Evolutionary conservation across 2,329 filamentous ascomycete species (phyloP).

Genomic region (Tricladium varicosporioides): DNA sequence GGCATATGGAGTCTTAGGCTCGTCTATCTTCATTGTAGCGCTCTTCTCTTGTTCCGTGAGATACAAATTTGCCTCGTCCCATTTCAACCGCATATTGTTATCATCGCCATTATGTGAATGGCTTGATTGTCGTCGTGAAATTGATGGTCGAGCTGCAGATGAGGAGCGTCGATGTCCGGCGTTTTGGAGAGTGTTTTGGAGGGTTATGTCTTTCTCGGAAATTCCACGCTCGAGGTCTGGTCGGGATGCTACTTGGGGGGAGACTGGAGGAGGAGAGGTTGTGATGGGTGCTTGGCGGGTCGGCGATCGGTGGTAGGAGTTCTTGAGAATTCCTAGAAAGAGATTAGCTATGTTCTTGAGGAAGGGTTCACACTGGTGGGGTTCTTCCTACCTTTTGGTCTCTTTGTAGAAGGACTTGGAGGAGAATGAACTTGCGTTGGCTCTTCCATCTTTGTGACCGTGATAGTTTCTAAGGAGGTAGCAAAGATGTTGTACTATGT

Average conservation of each 20-base stretch:
- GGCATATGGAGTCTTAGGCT: conserved; percentile 96
- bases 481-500: background rate
- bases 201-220: conserved; percentile 82
- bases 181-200: conserved; percentile 93
- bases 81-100: conserved; percentile 76
- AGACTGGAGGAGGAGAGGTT: conserved; percentile 42
- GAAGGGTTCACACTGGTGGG: background rate
- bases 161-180: conserved; percentile 85
- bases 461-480: conserved; percentile 5
- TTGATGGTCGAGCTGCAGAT: conserved; percentile 63
- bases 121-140: conserved; percentile 41
- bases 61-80: conserved; percentile 98
- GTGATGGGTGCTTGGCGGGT: conserved; percentile 39
- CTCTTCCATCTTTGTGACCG: conserved; percentile 26
- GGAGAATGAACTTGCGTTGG: conserved; percentile 29
- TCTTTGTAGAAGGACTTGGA: conserved; percentile 33
- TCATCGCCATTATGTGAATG: conserved; percentile 39
- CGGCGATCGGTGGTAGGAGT: conserved; percentile 67
- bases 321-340: conserved; percentile 88
- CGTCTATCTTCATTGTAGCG: conserved; percentile 97
- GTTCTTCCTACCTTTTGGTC: conserved; percentile 36
- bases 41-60: conserved; percentile 94
- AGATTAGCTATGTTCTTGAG: background rate
- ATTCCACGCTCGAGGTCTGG: conserved; percentile 36
- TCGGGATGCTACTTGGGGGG: conserved; percentile 29